Conservation (phyloP, 139 green algal species). For the Picochlorum sp. region DNA sequence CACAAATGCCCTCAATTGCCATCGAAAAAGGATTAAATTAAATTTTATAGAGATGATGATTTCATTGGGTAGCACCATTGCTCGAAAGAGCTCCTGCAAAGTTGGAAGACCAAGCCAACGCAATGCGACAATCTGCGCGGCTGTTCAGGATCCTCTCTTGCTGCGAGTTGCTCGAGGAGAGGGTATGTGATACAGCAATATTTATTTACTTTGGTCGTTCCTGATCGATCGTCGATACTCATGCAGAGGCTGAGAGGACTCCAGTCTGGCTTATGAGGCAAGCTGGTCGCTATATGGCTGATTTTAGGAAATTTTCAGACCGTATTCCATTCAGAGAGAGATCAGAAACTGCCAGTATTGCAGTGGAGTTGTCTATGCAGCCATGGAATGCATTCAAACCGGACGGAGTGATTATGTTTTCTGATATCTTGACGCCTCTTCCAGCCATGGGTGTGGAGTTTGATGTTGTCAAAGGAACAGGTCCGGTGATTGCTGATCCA, state of each 20-base stretch:
- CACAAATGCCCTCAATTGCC: no score
- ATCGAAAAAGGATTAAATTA: no score
- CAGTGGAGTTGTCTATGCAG: slow-evolving; percentile 91
- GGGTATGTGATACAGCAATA: neutral
- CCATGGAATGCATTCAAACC: slow-evolving; percentile 86
- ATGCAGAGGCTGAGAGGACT: slow-evolving; percentile 74
- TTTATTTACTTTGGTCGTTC: slow-evolving; percentile 23
- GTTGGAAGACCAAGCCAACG: no score
- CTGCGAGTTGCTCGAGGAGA: slow-evolving; percentile 78
- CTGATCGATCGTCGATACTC: no score
- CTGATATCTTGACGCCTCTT: slow-evolving; percentile 96
- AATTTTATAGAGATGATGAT: no score
- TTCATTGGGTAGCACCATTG: no score
- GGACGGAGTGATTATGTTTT: slow-evolving; percentile 99
- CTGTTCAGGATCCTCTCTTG: slow-evolving; percentile 68
- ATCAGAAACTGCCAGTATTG: slow-evolving; percentile 93
- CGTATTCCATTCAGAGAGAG: slow-evolving; percentile 86
- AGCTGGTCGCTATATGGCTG: slow-evolving; percentile 96
- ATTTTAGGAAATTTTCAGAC: slow-evolving; percentile 91
- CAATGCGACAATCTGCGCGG: neutral
- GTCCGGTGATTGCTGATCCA: slow-evolving; percentile 69
- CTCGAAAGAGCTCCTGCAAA: no score
- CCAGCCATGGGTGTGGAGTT: slow-evolving; percentile 96
- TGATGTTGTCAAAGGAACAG: slow-evolving; percentile 94
- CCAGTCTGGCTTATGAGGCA: slow-evolving; percentile 99